Percentiles rank a stretch among this genome's conserved stretches.
These are phyloP conservation scores for Trichoderma asperellum DNA, from an alignment of 2,329 filamentous ascomycete genomes.

Conservation along the genomic window DNA sequence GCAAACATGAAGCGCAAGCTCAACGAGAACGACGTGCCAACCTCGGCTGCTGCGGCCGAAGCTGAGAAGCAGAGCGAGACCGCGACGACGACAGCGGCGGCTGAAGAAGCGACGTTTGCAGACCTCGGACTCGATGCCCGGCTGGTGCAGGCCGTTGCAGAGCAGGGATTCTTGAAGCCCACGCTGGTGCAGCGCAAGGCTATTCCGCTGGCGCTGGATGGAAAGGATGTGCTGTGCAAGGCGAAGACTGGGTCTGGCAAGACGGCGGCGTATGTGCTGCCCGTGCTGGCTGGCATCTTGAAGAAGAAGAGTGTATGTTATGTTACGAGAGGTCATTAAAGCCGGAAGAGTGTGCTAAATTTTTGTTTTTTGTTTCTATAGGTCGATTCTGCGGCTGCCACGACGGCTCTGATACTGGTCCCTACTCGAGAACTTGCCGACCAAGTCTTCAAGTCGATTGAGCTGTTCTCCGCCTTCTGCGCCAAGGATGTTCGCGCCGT, in stretches of 20 bases:
- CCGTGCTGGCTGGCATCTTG: slow-evolving; percentile 82
- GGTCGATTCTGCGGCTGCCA: slow-evolving; percentile 57
- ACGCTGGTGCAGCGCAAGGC: slow-evolving; percentile 87
- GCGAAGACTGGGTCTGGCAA: slow-evolving; percentile 96
- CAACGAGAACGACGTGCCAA: slow-evolving; percentile 57
- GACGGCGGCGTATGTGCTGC: slow-evolving; percentile 92
- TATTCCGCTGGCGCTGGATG: slow-evolving; percentile 84
- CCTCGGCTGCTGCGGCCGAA: slow-evolving; percentile 34
- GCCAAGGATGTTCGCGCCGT: slow-evolving; percentile 79
- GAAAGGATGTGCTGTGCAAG: slow-evolving; percentile 87
- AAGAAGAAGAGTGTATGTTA: slow-evolving; percentile 69
- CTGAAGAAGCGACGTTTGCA: slow-evolving; percentile 64
- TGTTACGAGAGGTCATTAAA: too few relatives aligned
- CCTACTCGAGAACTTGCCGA: slow-evolving; percentile 93
- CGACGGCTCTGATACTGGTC: slow-evolving; percentile 83
- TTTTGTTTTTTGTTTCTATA: slow-evolving; percentile 35
- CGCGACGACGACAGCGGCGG: slow-evolving; percentile 29
- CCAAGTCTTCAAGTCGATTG: slow-evolving; percentile 81
- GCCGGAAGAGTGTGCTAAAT: neutral
- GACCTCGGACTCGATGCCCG: slow-evolving; percentile 81
- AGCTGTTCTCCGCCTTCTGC: slow-evolving; percentile 79
- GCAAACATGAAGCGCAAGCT: slow-evolving; percentile 64
- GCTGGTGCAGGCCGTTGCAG: slow-evolving; percentile 81
- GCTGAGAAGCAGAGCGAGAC: slow-evolving; percentile 36
- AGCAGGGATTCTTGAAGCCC: slow-evolving; percentile 81